Base-by-base conservation (phyloP, 1,139 yeast genomes). In the Yamadazyma spencermartinsiae region DNA sequence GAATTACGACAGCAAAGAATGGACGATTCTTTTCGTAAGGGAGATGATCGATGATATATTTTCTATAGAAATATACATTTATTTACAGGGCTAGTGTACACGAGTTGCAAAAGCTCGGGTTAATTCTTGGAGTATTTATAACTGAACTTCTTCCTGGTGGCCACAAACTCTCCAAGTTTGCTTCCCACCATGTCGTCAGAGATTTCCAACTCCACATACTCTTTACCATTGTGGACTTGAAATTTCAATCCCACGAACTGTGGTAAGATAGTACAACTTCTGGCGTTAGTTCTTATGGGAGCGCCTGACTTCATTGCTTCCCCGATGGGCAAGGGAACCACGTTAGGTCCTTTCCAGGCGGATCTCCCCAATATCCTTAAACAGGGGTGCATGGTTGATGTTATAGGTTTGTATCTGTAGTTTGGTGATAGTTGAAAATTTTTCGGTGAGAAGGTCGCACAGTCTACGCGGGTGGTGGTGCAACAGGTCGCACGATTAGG, bases 151-250 rank as follows among this genome's bases (percentile, higher is more conserved):
- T 87, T 86, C 58, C 96, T 75, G 2, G 98, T 92, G 41, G 92
- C 86, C 3, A 95, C 96, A 67, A 87, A 92, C 61, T 92, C 98
- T 2, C 98, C 98, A 42, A 92, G 70, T 61, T 92, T 92, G 48
- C 82, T 79, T n/a, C 98, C 98, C 48, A 92, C 97, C 98, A 92
- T 92, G 52, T 92, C 95, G 56, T 92, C 98, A 9, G 86, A 80
- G 24, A 92, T 78, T 51, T 84, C 90, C 35, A 92, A 76, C 39
- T 89, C 90, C 35, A 89, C 95, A 58, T 90, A 92, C 50, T 89
- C 95, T 61, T 85, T 86, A 27, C 98, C 98, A 63, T 92, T 92
- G 65, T 92, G 98, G 33, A 92, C 86, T 64, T 92, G 96, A 63
- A 92, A 92, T 55, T 82, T 85, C 44, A 89, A 72, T 5, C 98